phyloP scores from a whole-genome alignment of 345 rosid genomes.

The Eucalyptus tenuipes region DNA sequence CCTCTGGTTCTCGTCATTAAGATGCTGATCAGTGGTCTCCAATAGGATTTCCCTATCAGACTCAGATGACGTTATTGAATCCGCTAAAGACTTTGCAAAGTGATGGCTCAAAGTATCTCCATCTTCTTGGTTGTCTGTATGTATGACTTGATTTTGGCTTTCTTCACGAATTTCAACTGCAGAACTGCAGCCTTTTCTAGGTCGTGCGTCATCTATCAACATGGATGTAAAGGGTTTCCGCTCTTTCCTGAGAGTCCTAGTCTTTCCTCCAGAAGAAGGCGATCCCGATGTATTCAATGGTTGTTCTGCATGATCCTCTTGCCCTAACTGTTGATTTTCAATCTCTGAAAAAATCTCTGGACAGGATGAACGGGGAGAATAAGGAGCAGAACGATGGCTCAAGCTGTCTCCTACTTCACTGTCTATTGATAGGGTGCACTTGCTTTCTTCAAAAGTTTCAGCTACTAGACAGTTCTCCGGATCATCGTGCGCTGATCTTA shows the following conservation, averaged over 20 bases:
- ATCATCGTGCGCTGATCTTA: neutral
- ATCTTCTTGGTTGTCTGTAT: neutral
- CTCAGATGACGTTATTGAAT: neutral
- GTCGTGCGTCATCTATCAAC: neutral
- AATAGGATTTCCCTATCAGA: neutral
- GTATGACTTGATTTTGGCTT: neutral
- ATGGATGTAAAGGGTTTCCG: neutral
- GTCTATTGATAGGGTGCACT: neutral
- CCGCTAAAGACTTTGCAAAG: neutral
- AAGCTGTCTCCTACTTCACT: neutral
- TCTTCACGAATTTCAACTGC: neutral
- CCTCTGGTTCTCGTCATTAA: slow-evolving; percentile 20
- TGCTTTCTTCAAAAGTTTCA: neutral
- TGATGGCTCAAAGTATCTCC: neutral
- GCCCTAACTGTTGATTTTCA: neutral
- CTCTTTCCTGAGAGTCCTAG: neutral
- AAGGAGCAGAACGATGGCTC: neutral
- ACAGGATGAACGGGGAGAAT: neutral
- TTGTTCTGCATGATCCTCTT: neutral
- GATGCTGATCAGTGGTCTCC: neutral
- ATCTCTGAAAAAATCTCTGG: neutral
- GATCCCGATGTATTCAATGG: neutral
- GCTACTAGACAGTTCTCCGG: neutral
- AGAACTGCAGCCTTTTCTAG: neutral
- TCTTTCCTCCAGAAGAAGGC: neutral